These are phyloP conservation scores for Poteriospumella lacustris DNA, from an alignment of 108 stramenopile genomes.

Conservation along the genomic window DNA sequence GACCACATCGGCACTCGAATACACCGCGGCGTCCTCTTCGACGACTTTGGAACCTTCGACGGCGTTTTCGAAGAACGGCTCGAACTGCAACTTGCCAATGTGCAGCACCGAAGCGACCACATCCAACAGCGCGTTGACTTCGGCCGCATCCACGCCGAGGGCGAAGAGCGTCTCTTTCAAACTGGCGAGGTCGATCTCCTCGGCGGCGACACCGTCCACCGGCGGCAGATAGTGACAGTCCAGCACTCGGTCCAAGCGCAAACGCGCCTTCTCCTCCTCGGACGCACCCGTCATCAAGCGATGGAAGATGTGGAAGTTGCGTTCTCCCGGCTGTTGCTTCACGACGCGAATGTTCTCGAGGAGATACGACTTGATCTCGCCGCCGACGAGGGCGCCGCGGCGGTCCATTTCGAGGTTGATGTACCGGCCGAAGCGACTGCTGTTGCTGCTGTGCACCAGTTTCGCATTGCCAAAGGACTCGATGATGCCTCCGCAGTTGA, in stretches of 20 bases:
- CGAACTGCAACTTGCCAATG: slow-evolving; percentile 77
- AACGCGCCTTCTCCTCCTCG: no score
- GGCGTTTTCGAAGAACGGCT: slow-evolving; percentile 61
- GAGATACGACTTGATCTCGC: not conserved
- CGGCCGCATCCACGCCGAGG: slow-evolving; percentile 66
- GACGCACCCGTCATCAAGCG: slow-evolving; percentile 63
- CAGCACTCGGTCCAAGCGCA: no score
- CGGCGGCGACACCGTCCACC: no score
- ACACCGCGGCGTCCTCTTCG: no score
- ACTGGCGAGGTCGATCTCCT: no score
- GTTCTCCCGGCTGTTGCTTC: not conserved
- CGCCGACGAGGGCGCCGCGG: no score
- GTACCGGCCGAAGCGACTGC: not conserved
- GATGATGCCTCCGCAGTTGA: slow-evolving; percentile 58
- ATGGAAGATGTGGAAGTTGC: not conserved
- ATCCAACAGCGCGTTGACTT: slow-evolving; percentile 59
- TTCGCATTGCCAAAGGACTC: not conserved
- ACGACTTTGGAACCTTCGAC: slow-evolving; percentile 60
- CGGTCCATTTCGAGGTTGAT: not conserved
- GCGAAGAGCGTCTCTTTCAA: slow-evolving; percentile 62
- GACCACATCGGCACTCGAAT: slow-evolving; percentile 63
- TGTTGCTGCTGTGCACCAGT: not conserved
- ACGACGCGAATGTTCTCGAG: not conserved
- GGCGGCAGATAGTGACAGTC: no score
- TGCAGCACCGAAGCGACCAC: slow-evolving; percentile 73